A percentile compares a stretch with the other conserved stretches of the same genome.
phyloP scores from a whole-genome alignment of 441 rosid genomes.

The Lagerstroemia fauriei region DNA sequence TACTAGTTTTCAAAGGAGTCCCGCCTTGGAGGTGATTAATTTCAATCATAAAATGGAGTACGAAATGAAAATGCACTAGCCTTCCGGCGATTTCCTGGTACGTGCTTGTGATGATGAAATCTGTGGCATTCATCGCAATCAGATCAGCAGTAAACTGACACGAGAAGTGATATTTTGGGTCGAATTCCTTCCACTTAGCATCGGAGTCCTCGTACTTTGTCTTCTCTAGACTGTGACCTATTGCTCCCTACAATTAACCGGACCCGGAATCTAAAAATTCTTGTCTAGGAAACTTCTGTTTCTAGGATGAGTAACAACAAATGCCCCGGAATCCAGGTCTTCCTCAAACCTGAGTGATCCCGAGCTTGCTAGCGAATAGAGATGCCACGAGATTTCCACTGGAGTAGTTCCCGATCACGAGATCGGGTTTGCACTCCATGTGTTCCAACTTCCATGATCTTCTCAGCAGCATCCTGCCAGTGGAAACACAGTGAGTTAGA shows the following conservation, averaged over 20 bases:
- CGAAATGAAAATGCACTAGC: constrained; percentile 29
- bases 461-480: constrained; percentile 60
- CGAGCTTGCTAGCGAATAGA: constrained; percentile 72
- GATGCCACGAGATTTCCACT: constrained; percentile 95
- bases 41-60: neutral
- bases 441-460: constrained; percentile 62
- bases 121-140: constrained; percentile 80
- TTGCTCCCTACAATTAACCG: constrained; percentile 52
- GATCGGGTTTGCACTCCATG: constrained; percentile 78
- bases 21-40: neutral
- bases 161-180: constrained; percentile 82
- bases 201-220: constrained; percentile 89
- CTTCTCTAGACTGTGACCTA: constrained; percentile 91
- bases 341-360: constrained; percentile 60
- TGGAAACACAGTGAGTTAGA: neutral
- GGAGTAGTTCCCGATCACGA: constrained; percentile 85
- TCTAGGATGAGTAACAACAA: neutral
- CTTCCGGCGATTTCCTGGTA: constrained; percentile 97
- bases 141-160: constrained; percentile 89
- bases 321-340: neutral
- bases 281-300: neutral
- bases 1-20: neutral
- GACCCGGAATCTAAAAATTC: neutral
- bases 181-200: constrained; percentile 78
- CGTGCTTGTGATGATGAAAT: constrained; percentile 83